A percentile compares a stretch with the other conserved stretches of the same genome.
These are phyloP conservation scores for Sorghum bicolor DNA, from an alignment of 176 grass and related monocot species.

Conservation along the genomic window DNA sequence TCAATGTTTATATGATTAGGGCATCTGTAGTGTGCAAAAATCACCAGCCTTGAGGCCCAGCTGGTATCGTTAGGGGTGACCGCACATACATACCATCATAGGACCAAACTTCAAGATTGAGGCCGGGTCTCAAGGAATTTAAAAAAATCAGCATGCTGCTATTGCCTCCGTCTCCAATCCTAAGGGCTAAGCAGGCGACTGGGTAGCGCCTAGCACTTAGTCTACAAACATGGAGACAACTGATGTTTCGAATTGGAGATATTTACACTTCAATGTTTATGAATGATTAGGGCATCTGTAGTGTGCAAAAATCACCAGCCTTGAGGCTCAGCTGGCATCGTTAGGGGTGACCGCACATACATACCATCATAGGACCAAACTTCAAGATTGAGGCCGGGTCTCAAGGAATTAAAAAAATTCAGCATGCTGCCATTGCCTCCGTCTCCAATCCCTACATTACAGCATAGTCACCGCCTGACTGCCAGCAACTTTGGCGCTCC, in stretches of 20 bases:
- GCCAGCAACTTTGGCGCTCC: background rate
- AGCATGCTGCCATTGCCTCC: background rate
- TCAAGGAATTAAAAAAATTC: background rate
- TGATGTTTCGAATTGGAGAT: background rate
- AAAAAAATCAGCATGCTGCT: background rate
- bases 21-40: background rate
- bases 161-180: too few relatives aligned
- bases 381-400: background rate
- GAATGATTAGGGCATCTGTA: background rate
- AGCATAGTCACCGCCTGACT: background rate
- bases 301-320: background rate
- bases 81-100: background rate
- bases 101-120: background rate
- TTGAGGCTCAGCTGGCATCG: background rate
- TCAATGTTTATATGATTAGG: background rate
- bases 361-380: background rate
- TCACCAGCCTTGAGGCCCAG: background rate
- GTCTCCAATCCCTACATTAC: background rate
- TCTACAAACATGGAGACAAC: background rate
- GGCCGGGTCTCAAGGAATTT: background rate
- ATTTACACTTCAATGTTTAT: background rate
- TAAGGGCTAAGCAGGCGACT: background rate
- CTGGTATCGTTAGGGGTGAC: background rate
- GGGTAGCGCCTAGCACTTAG: background rate
- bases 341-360: background rate